Conservation (phyloP, 768 basidiomycete species). For the Auricularia cornea region DNA sequence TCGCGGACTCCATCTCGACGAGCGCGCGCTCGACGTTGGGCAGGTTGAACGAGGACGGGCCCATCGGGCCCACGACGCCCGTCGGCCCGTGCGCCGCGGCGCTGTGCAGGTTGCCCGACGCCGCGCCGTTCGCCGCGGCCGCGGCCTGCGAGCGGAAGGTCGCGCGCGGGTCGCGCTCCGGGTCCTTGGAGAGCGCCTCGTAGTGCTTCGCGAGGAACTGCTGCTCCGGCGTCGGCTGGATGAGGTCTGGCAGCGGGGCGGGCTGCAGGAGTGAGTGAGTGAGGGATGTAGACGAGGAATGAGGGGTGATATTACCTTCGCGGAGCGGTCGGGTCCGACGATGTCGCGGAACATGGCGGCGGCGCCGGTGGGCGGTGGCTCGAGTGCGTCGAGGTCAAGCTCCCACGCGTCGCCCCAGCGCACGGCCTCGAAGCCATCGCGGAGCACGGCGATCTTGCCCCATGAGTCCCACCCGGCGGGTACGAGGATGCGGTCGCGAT, state of each 20-base stretch:
- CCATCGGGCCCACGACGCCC: slow-evolving; percentile 90
- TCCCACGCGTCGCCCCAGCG: slow-evolving; percentile 77
- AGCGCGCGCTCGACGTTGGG: slow-evolving; percentile 85
- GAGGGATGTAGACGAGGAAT: background rate
- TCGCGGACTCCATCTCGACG: slow-evolving; percentile 64
- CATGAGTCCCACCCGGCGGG: slow-evolving; percentile 98
- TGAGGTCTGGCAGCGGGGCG: slow-evolving; percentile 63
- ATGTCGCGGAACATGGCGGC: slow-evolving; percentile 53
- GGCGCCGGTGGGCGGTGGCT: slow-evolving; percentile 31
- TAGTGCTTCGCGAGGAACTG: slow-evolving; percentile 85
- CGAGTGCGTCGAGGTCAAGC: slow-evolving; percentile 42
- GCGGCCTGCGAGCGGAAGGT: slow-evolving; percentile 64
- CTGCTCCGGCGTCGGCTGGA: slow-evolving; percentile 80
- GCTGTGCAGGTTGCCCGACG: slow-evolving; percentile 28
- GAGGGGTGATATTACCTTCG: slow-evolving; percentile 43
- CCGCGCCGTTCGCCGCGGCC: slow-evolving; percentile 35
- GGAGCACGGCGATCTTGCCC: slow-evolving; percentile 86
- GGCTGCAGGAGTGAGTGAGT: slow-evolving; percentile 31
- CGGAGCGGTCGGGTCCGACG: slow-evolving; percentile 61
- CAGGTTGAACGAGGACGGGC: slow-evolving; percentile 74
- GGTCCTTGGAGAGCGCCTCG: slow-evolving; percentile 84
- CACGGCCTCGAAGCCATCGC: slow-evolving; percentile 86
- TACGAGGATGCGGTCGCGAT: slow-evolving; percentile 85
- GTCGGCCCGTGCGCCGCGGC: slow-evolving; percentile 26
- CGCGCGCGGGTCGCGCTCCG: slow-evolving; percentile 81